These are phyloP conservation scores for Sugiyamaella grinbergsii DNA, from an alignment of 1,139 yeast genomes.

Conservation along the genomic window DNA sequence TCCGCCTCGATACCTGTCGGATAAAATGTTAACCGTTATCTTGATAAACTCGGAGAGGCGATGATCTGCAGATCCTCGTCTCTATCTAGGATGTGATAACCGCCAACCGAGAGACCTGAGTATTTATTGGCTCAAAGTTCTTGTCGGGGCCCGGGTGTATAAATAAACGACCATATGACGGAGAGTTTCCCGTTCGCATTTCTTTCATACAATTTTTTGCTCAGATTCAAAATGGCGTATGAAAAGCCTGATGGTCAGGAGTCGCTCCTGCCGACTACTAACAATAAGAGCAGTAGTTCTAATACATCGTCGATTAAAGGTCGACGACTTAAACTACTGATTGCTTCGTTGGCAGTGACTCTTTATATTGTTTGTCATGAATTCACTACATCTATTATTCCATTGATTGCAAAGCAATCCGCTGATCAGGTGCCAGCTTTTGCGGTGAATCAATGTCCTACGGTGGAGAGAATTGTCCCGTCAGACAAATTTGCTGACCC, in stretches of 20 bases:
- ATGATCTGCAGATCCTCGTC: conserved; percentile 1
- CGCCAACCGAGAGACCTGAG: not conserved
- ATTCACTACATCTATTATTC: not conserved
- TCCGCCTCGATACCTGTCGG: conserved; percentile 1
- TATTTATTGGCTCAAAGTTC: no score
- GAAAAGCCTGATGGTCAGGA: not conserved
- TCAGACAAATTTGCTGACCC: conserved; percentile 7
- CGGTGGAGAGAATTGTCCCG: not conserved
- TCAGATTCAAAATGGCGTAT: not conserved
- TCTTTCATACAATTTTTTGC: not conserved
- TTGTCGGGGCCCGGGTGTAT: not conserved
- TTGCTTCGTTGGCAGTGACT: not conserved
- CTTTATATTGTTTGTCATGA: not conserved
- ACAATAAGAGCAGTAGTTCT: not conserved
- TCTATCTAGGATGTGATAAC: not conserved
- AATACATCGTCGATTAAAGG: not conserved
- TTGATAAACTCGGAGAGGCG: not conserved
- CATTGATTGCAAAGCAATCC: not conserved
- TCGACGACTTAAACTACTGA: not conserved
- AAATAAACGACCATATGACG: not conserved
- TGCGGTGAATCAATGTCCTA: conserved; percentile 1
- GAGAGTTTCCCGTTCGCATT: not conserved
- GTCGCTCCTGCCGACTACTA: not conserved
- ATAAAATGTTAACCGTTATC: conserved; percentile 8
- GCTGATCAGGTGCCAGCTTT: not conserved